Evolutionary conservation across 2,329 filamentous ascomycete genomes (phyloP), one percentile per base, ranked within the genome.

Genomic region (Xylariaceae sp.): DNA sequence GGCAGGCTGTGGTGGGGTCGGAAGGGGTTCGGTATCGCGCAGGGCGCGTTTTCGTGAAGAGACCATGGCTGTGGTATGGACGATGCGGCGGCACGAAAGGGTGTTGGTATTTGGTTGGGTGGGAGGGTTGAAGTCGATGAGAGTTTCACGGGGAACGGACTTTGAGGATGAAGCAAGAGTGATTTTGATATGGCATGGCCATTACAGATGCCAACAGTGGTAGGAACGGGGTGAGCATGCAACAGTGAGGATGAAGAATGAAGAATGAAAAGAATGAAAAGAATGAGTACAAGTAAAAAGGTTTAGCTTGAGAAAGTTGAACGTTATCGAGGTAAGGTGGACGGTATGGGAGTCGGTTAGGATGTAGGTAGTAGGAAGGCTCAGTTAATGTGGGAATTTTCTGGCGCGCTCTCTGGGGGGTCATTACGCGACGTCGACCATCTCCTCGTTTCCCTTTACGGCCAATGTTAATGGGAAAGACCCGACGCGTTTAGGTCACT

Each of bases 1-100:
- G 6, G 58, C 47, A 22, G 49, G 17, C 11, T 55, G 40, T 39
- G 46, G 45, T 34, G 10, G 27, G 27, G 48, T 22, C 54, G 64
- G 36, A 52, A 64, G 53, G 50, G 61, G 48, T 40, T 70, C 69
- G 54, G 66, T 64, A 55, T 76, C 72, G 58, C 69, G 68, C 49
- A 68, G 56, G 49, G 70, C 63, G 61, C 75, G 69, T 65, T 77
- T 77, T 58, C 73, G 69, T 33, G 69, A 65, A 20, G 71, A 67
- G 39, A 68, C 68, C 71, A 74, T 76, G 33, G 43, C 60, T 48
- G 42, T 21, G 40, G 35, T 40, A 22, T 36, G 27, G 27, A 16
- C 27, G 27, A 32, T 12, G 27, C 27, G 4, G 27, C 7, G 16
- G 27, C 27, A 32, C 27, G 27, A 32, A 32, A 8, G 27, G 12